Percentiles rank a stretch among this genome's conserved stretches.
Conservation (phyloP, 2,329 filamentous ascomycete genomes). For the Conoideocrella luteorostrata region DNA sequence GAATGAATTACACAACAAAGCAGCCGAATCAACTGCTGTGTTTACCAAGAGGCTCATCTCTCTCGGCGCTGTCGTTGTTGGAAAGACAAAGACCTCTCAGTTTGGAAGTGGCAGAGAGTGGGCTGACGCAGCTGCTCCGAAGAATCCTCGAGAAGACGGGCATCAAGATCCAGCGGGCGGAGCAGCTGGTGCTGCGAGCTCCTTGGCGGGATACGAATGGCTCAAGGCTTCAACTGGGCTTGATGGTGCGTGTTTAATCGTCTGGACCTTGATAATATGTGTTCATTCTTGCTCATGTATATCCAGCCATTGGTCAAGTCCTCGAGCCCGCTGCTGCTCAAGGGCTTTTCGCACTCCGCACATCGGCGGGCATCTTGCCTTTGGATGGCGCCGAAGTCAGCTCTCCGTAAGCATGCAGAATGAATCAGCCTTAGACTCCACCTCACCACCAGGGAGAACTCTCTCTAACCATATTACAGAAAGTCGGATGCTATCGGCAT, state of each 20-base stretch:
- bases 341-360: slow-evolving; percentile 25
- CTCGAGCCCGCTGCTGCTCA: slow-evolving; percentile 15
- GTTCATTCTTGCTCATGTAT: background rate
- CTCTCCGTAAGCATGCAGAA: slow-evolving; percentile 16
- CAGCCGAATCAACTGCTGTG: slow-evolving; percentile 36
- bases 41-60: slow-evolving; percentile 51
- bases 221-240: slow-evolving; percentile 29
- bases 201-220: slow-evolving; percentile 35
- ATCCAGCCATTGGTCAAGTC: slow-evolving; percentile 14
- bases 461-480: slow-evolving; percentile 5
- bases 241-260: slow-evolving; percentile 23
- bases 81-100: slow-evolving; percentile 46
- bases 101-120: slow-evolving; percentile 39
- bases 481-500: slow-evolving; percentile 18
- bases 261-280: too few relatives aligned
- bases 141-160: slow-evolving; percentile 41
- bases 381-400: slow-evolving; percentile 9
- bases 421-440: background rate
- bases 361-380: slow-evolving; percentile 12
- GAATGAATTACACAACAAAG: slow-evolving; percentile 42
- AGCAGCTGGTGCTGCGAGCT: slow-evolving; percentile 32
- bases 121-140: slow-evolving; percentile 32
- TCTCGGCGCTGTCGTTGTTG: slow-evolving; percentile 50
- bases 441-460: rapidly evolving
- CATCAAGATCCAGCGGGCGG: slow-evolving; percentile 31